These are phyloP conservation scores for Fusarium luffae DNA, from an alignment of 2,329 filamentous ascomycete genomes.

Conservation along the genomic window DNA sequence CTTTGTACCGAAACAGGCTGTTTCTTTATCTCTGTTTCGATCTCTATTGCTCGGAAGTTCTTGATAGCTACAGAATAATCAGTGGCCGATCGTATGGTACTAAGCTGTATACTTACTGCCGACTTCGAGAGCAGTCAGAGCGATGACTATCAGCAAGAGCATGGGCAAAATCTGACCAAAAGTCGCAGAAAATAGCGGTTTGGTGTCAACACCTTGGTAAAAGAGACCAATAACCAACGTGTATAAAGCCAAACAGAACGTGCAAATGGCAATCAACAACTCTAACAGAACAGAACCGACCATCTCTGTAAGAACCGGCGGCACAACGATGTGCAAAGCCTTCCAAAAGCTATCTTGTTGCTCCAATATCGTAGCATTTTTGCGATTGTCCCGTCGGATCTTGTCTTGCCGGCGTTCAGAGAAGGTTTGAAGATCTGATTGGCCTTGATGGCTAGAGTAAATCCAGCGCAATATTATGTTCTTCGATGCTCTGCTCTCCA, in stretches of 20 bases:
- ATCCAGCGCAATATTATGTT: constrained; percentile 2
- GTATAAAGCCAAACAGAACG: constrained; percentile 9
- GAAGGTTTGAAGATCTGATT: constrained; percentile 6
- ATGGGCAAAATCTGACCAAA: constrained; percentile 34
- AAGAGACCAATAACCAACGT: constrained; percentile 7
- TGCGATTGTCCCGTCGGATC: not conserved
- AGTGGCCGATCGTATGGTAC: not conserved
- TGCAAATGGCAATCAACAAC: constrained; percentile 6
- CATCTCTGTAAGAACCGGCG: constrained; percentile 11
- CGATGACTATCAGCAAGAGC: constrained; percentile 23
- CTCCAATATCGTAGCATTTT: constrained; percentile 1
- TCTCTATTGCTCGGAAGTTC: constrained; percentile 14
- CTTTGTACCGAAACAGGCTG: not conserved
- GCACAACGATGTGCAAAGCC: constrained; percentile 1
- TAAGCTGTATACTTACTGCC: constrained; percentile 16
- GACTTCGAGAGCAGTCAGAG: constrained; percentile 23
- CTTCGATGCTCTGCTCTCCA: not conserved
- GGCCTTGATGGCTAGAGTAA: not conserved
- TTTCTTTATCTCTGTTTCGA: constrained; percentile 11
- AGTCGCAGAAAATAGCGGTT: not conserved
- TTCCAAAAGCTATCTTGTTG: constrained; percentile 1
- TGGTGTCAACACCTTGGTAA: not conserved
- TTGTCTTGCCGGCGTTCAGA: not conserved
- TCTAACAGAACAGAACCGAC: constrained; percentile 18
- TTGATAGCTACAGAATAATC: constrained; percentile 5